Conservation (phyloP, 108 stramenopile species). For the Cyclotella choctawhatcheeana region DNA sequence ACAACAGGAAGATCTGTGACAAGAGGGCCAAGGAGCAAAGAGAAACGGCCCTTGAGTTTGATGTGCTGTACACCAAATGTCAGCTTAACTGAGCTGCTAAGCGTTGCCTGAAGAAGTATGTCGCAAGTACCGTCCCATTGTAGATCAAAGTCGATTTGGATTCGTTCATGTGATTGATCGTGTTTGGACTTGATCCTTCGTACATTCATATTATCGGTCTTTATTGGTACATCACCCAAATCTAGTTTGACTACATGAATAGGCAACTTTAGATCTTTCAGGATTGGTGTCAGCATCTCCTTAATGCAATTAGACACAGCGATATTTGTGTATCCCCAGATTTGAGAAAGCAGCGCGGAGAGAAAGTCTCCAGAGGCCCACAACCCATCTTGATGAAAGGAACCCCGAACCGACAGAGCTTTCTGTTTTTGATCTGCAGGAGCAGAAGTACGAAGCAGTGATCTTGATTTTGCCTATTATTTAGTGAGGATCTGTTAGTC, state of each 20-base stretch:
- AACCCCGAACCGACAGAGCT: too few relatives aligned
- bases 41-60: conserved; percentile 66
- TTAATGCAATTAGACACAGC: conserved; percentile 56
- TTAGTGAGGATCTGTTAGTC: too few relatives aligned
- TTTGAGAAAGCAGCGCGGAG: conserved; percentile 49
- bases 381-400: conserved; percentile 1
- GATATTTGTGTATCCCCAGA: conserved; percentile 62
- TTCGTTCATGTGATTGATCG: background rate
- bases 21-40: conserved; percentile 57
- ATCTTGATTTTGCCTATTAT: background rate
- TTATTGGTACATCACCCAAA: conserved; percentile 68
- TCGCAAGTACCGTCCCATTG: conserved; percentile 69
- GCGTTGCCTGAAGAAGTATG: conserved; percentile 59
- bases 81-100: conserved; percentile 33
- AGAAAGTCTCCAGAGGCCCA: conserved; percentile 34
- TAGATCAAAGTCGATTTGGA: conserved; percentile 69
- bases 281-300: conserved; percentile 60
- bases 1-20: conserved; percentile 59
- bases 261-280: conserved; percentile 54
- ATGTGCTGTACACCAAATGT: conserved; percentile 62
- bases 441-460: background rate
- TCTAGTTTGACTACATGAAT: conserved; percentile 74
- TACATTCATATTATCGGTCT: conserved; percentile 62
- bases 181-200: conserved; percentile 31
- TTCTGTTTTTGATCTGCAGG: background rate